Conservation (phyloP, 2,329 filamentous ascomycete species). For the Drechslerella dactyloides region DNA sequence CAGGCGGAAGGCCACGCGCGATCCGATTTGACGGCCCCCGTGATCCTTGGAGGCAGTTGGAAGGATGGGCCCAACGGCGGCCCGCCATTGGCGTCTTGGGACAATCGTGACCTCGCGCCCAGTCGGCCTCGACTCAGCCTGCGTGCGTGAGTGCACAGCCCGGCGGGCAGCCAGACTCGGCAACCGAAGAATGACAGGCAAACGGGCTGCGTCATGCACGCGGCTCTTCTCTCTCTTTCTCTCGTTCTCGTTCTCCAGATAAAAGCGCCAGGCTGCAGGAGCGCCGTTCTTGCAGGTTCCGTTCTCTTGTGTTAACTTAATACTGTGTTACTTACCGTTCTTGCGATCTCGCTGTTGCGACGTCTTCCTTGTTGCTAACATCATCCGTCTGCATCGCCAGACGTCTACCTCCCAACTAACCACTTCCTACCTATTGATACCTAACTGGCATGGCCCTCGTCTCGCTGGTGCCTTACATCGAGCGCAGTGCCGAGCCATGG, state of each 20-base stretch:
- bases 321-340: too few relatives aligned
- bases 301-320: too few relatives aligned
- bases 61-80: background rate
- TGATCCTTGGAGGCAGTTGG: background rate
- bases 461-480: constrained; percentile 42
- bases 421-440: background rate
- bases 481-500: constrained; percentile 39
- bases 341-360: too few relatives aligned
- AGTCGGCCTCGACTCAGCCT: constrained; percentile 15
- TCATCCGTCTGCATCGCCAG: too few relatives aligned
- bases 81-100: constrained; percentile 2
- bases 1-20: constrained; percentile 24
- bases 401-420: background rate
- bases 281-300: too few relatives aligned
- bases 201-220: too few relatives aligned
- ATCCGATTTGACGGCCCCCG: constrained; percentile 38
- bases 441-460: constrained; percentile 31
- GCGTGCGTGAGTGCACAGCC: constrained; percentile 9
- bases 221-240: constrained; percentile 9
- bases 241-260: constrained; percentile 23
- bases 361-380: too few relatives aligned
- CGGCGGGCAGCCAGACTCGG: constrained; percentile 26
- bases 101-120: constrained; percentile 1
- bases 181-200: constrained; percentile 17
- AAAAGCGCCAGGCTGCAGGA: constrained; percentile 24